Base-by-base conservation (phyloP, 2,329 filamentous ascomycete species). In the Lasiodiplodia citricola region DNA sequence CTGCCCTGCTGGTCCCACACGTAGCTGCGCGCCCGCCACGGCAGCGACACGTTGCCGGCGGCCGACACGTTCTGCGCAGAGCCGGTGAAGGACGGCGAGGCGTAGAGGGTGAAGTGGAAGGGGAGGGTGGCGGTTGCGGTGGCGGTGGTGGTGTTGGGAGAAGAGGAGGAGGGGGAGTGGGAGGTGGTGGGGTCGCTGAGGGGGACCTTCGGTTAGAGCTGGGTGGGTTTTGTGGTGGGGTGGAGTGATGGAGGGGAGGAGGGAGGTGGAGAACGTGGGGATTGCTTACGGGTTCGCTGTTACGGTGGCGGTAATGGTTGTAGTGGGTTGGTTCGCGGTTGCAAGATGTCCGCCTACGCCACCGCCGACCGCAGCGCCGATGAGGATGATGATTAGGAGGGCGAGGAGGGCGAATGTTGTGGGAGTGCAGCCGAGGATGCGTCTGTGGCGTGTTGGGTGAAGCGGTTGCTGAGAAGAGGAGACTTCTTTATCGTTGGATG, bases 71-170 rank as follows among this genome's bases (percentile, higher is more conserved):
- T 31, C 7, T 62, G 38, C 2, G 23, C 11, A 8, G 58, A 14
- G 44, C 58, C 38, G 38, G 23, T 14, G 25, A 47, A 62, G 23
- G 38, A 47, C 14, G 38, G 23, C 4, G 18, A n/a, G 41, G 38
- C 37, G 58, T 62, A 50, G 38, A 62, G 58, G 23, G 58, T 21
- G 13, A 62, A 50, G 58, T 47, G 28, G 58, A 62, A 62, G 44
- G 44, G 44, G 8, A 14, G 38, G 14, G 13, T 41, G 11, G 38
- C 38, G 1, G 38, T 14, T 18, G 44, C 8, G 3, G 44, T n/a
- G 18, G 16, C 5, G 16, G 41, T 44, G 18, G 44, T 21, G 44
- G 44, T 47, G 44, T 47, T 47, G 44, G 44, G 10, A 7, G 44
- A n/a, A 18, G 18, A 8, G 41, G 5, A 7, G 4, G 41, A 44